Evolutionary conservation across 768 basidiomycete genomes (phyloP), one percentile per base, ranked within the genome.

Genomic region (Termitomyces heimii): DNA sequence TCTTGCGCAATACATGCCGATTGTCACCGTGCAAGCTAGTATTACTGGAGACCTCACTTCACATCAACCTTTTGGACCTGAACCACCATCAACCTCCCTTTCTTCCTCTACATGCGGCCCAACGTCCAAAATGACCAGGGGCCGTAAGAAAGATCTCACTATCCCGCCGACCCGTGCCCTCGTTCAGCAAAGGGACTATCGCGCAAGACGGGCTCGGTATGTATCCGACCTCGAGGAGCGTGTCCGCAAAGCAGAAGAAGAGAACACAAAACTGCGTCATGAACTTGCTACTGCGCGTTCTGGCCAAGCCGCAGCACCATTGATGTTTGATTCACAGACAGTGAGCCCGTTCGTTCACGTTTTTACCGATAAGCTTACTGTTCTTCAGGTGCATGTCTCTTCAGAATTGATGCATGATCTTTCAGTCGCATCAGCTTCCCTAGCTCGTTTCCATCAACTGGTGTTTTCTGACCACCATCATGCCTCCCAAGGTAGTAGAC

Each of bases 171-270:
- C 81, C 22, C 78, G 84, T 29, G 77, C 82, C 42, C 76, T 86
- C 29, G 73, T 79, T 47, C 82, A 84, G 62, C 84, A 86, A 66
- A 77, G 84, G 12, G 84, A 84, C 68, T 86, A 85, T 65, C 79
- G 84, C 20, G 84, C 83, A 7, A 76, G 84, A 51, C 82, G 81
- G 63, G 80, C 82, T 5, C 75, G 75, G 54, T 82, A 85, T 68
- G 66, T 85, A 48, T 68, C 77, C 5, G 80, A 80, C 44, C 75
- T 86, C 42, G 83, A 86, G 65, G 74, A 78, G 20, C 78, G 82
- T 28, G 79, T 77, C 64, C 73, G 72, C n/a, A 71, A 66, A 32
- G 74, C 76, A 13, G 84, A 86, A 62, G 78, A 75, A 32, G 84
- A 86, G 66, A 85, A 84, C 62, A 69, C 44, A 1, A 68, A 71